Evolutionary conservation across 2,329 filamentous ascomycete genomes (phyloP), one percentile per base, ranked within the genome.

Genomic region (Ustulina deusta): DNA sequence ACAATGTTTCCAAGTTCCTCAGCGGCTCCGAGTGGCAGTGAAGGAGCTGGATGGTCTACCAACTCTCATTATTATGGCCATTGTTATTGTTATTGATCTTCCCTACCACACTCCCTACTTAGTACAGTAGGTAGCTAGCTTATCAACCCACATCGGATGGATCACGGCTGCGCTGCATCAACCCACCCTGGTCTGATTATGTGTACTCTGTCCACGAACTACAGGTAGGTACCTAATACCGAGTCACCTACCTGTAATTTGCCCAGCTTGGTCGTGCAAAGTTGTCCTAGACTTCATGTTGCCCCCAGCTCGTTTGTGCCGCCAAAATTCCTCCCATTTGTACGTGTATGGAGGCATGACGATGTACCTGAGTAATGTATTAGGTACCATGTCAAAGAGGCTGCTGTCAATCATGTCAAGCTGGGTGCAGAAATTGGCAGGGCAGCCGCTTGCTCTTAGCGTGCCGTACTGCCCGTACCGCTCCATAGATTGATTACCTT

Each of bases 121-220:
- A n/a, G n/a, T 51, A 34, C n/a, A 52, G 62, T 36, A 60, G 29
- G 42, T 49, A 20, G 25, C 22, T 60, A 59, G 29, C 54, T 59
- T 54, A 63, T 66, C 58, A 62, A 65, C 46, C 59, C 62, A 59
- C 52, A 49, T 55, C 25, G 46, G 66, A 69, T 58, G 59, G 57
- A 49, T 57, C 66, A 40, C 36, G 48, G 42, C 66, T 61, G 36
- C 54, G 48, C 54, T 49, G 66, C 66, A 58, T 63, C 63, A 63
- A 57, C 48, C 62, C 52, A 54, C 55, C 55, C 66, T 69, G 55
- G 58, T 63, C 62, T 59, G 63, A 66, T 66, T 59, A 48, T 56
- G 58, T 51, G 42, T 6, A 20, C 36, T 42, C 44, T 40, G 32
- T 40, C 29, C 58, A 42, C 34, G 57, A 49, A n/a, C n/a, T n/a